Conservation (phyloP, 345 rosid genomes). For the Dipteronia dyeriana region DNA sequence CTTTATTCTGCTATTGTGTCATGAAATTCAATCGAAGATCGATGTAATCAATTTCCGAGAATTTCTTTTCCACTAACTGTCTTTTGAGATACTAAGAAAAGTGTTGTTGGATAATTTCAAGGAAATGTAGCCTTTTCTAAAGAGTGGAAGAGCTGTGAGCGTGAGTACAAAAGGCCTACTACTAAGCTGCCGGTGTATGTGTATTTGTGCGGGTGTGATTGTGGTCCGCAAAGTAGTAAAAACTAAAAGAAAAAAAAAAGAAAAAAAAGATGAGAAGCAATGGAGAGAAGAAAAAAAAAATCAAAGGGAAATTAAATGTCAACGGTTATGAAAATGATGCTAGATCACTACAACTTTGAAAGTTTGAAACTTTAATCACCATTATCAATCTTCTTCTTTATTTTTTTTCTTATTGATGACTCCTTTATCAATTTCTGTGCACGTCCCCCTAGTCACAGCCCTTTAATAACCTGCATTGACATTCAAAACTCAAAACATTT, state of each 20-base stretch:
- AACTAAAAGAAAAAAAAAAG: conserved; percentile 23
- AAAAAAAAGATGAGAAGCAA: neutral
- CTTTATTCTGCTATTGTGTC: neutral
- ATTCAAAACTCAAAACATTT: conserved; percentile 1
- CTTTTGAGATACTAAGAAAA: conserved; percentile 22
- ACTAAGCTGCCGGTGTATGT: conserved; percentile 44
- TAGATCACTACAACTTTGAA: conserved; percentile 25
- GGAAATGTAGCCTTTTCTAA: conserved; percentile 39
- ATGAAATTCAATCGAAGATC: conserved; percentile 1
- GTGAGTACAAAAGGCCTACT: conserved; percentile 37
- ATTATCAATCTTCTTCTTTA: conserved; percentile 22
- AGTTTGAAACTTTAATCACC: conserved; percentile 41
- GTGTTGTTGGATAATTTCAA: conserved; percentile 20
- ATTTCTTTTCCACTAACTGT: conserved; percentile 38
- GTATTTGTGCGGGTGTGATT: conserved; percentile 49
- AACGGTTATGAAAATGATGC: conserved; percentile 49
- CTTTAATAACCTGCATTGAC: conserved; percentile 11
- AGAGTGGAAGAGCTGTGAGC: conserved; percentile 34
- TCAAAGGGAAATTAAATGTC: conserved; percentile 37
- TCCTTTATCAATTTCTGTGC: conserved; percentile 59
- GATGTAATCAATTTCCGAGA: conserved; percentile 41
- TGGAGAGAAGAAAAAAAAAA: neutral
- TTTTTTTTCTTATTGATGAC: conserved; percentile 20
- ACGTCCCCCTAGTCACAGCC: conserved; percentile 22
- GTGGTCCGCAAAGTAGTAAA: conserved; percentile 53